Evolutionary conservation across 2,329 filamentous ascomycete species (phyloP).

Genomic region (Ustilaginoidea virens): DNA sequence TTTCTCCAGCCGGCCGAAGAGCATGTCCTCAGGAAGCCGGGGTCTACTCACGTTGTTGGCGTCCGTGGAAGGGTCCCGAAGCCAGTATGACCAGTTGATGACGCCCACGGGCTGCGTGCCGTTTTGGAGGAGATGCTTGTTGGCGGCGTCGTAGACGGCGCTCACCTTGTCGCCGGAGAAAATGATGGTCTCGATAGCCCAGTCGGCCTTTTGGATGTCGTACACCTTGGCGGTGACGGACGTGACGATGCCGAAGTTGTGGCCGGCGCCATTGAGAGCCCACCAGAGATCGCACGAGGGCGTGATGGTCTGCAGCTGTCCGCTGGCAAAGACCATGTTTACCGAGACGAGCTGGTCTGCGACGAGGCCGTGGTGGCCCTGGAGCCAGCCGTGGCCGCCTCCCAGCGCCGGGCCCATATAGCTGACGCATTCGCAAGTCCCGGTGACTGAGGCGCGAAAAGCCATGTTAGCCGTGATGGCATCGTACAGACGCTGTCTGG

Average conservation of each 20-base stretch:
- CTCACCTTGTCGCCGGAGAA: slow-evolving; percentile 27
- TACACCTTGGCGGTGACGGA: slow-evolving; percentile 31
- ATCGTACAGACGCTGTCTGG: too few relatives aligned
- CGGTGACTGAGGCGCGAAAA: slow-evolving; percentile 22
- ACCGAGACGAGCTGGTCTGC: slow-evolving; percentile 36
- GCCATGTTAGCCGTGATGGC: too few relatives aligned
- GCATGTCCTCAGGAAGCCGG: too few relatives aligned
- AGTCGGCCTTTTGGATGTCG: slow-evolving; percentile 22
- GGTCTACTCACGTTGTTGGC: slow-evolving; percentile 17
- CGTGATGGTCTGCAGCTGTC: slow-evolving; percentile 22
- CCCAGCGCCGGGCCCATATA: slow-evolving; percentile 35
- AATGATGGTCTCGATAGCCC: slow-evolving; percentile 27
- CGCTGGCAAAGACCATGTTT: slow-evolving; percentile 35
- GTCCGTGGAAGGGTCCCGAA: slow-evolving; percentile 23
- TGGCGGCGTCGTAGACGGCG: slow-evolving; percentile 20
- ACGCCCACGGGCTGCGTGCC: slow-evolving; percentile 27
- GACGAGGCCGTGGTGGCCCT: slow-evolving; percentile 36
- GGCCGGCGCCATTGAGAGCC: slow-evolving; percentile 40
- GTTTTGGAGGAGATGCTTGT: slow-evolving; percentile 26
- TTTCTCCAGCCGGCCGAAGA: too few relatives aligned
- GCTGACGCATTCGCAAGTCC: slow-evolving; percentile 37
- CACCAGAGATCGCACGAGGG: slow-evolving; percentile 37
- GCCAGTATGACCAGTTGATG: slow-evolving; percentile 35
- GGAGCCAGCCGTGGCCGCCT: slow-evolving; percentile 39
- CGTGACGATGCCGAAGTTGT: slow-evolving; percentile 45